Base-by-base conservation (phyloP, 306 rosid genomes). In the Malus sieversii region DNA sequence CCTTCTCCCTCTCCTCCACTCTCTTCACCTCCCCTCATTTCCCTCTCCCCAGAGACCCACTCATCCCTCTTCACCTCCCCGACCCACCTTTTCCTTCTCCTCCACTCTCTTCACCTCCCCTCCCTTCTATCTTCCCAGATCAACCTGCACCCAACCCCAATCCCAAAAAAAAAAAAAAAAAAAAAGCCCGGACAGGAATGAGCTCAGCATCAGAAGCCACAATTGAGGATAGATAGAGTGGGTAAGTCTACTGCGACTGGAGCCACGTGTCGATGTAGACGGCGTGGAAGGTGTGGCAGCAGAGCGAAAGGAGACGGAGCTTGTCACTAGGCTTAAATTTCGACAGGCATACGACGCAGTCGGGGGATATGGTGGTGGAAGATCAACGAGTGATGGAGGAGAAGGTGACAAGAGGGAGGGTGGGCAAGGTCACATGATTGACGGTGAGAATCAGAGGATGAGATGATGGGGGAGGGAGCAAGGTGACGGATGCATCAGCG, bases 281-380 rank as follows among this genome's bases (percentile, higher is more conserved):
- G 8, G 96, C 97, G 42, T 92, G 97, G 1, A 87, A 69, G 8
- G 96, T 96, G 42, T 92, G 97, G 52, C 90, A 88, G 68, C 96
- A 90, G 55, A 90, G 80, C 0, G 96, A 96, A 4, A 90, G 90
- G 0, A 88, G 83, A 3, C 93, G 88, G 75, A 92, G 91, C 71
- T 79, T 86, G 32, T 92, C 93, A 18, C 66, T 42, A 8, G 74
- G 67, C 75, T 80, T 86, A 61, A 92, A 92, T 70, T 90, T 90
- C 1, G 96, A 90, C 42, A 92, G 80, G 70, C 97, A 92, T 0
- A 85, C 96, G 1, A 97, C 93, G 57, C 95, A 89, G 75, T 91
- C 93, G 0, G 84, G 89, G 16, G 84, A 13, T 53, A n/a, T 22
- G 9, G 78, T 2, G 20, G 81, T 2, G 20, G 84, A 8, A 12